Conservation (phyloP, 2,329 filamentous ascomycete genomes). For the Aureobasidium subglaciale region DNA sequence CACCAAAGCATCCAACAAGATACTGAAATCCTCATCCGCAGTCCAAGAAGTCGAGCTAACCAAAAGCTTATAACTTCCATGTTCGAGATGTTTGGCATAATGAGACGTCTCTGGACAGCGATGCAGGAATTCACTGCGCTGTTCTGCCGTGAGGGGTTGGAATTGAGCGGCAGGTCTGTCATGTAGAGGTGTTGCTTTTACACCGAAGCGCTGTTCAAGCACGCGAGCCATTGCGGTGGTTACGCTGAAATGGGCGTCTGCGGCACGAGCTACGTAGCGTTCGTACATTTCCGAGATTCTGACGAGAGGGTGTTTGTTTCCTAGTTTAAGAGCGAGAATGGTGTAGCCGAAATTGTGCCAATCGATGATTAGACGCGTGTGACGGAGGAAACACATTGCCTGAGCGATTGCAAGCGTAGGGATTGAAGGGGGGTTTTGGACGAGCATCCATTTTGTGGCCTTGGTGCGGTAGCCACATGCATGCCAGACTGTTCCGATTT, state of each 20-base stretch:
- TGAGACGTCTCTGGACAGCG: conserved; percentile 57
- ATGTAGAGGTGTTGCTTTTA: conserved; percentile 63
- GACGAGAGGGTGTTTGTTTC: conserved; percentile 65
- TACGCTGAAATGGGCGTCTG: conserved; percentile 74
- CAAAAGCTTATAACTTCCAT: conserved; percentile 54
- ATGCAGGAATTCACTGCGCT: conserved; percentile 55
- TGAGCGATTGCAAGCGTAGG: conserved; percentile 75
- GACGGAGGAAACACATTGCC: conserved; percentile 65
- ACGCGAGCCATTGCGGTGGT: conserved; percentile 80
- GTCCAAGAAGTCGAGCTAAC: conserved; percentile 98
- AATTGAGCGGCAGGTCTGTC: conserved; percentile 83
- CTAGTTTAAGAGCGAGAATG: conserved; percentile 67
- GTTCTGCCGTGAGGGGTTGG: conserved; percentile 53
- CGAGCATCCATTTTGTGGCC: conserved; percentile 77
- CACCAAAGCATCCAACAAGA: conserved; percentile 77
- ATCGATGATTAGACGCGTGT: conserved; percentile 79
- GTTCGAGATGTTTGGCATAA: conserved; percentile 43
- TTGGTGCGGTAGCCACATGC: conserved; percentile 66
- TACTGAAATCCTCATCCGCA: conserved; percentile 85
- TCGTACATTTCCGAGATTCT: conserved; percentile 72
- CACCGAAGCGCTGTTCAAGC: conserved; percentile 58
- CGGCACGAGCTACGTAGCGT: conserved; percentile 58
- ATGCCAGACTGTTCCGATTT: conserved; percentile 63
- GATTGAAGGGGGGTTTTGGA: conserved; percentile 91
- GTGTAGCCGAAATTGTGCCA: conserved; percentile 99